These are phyloP conservation scores for Monosporascus sp. DNA, from an alignment of 2,329 filamentous ascomycete genomes.

Conservation along the genomic window DNA sequence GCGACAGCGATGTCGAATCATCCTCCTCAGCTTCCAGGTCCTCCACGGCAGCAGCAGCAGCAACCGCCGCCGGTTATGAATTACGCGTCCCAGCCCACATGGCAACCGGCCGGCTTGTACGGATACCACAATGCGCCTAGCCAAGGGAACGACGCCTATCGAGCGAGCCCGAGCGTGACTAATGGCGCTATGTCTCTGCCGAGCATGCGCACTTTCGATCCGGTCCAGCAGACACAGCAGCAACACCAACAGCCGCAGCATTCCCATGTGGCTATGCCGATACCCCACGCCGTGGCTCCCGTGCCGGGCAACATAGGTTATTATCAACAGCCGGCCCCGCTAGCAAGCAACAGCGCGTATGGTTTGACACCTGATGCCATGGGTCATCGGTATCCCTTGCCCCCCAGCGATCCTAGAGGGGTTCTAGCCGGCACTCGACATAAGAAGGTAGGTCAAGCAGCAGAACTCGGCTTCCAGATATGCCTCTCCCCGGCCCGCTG, in stretches of 20 bases:
- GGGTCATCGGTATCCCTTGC: conserved; percentile 40
- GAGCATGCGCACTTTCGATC: conserved; percentile 39
- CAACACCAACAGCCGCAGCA: conserved; percentile 17
- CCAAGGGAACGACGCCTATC: conserved; percentile 29
- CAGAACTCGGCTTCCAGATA: background rate
- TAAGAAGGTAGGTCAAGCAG: conserved; percentile 44
- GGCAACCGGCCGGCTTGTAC: conserved; percentile 23
- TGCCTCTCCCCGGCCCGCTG: background rate
- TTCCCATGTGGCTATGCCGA: conserved; percentile 31
- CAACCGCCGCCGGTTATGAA: conserved; percentile 8
- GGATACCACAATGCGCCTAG: conserved; percentile 20
- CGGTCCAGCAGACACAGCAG: conserved; percentile 22
- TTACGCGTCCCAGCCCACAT: conserved; percentile 22
- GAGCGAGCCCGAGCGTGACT: conserved; percentile 23
- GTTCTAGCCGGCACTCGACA: conserved; percentile 43
- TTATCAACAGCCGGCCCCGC: conserved; percentile 34
- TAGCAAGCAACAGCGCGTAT: conserved; percentile 31
- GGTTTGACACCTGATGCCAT: conserved; percentile 38
- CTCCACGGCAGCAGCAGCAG: conserved; percentile 14
- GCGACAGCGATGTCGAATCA: conserved; percentile 25
- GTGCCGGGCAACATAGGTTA: conserved; percentile 36
- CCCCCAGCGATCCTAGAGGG: conserved; percentile 41
- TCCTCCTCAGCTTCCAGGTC: conserved; percentile 20
- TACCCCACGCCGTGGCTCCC: conserved; percentile 30
- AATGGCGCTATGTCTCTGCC: conserved; percentile 32